A percentile compares a stretch with the other conserved stretches of the same genome.
Conservation (phyloP, 208 protist species). For the Leishmania tarentolae region DNA sequence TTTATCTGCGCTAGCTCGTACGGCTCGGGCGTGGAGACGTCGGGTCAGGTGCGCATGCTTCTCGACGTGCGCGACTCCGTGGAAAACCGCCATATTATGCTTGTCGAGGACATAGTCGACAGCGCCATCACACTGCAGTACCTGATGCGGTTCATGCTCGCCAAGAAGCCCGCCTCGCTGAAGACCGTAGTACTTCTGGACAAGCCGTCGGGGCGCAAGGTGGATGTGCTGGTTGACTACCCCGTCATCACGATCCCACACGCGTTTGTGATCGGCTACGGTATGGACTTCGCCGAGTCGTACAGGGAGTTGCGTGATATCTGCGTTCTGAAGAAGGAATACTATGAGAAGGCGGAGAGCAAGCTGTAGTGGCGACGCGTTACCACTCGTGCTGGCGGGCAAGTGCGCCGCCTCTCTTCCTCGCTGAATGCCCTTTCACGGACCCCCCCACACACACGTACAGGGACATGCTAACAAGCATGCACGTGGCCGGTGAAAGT, state of each 20-base stretch:
- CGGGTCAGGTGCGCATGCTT: constrained; percentile 86
- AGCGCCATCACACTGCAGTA: constrained; percentile 82
- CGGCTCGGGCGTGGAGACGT: constrained; percentile 39
- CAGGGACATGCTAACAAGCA: background rate
- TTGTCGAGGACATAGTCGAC: constrained; percentile 94
- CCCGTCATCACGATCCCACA: constrained; percentile 63
- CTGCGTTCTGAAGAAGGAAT: constrained; percentile 58
- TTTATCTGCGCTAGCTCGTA: constrained; percentile 90
- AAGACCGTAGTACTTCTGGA: constrained; percentile 87
- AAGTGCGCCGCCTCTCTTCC: background rate
- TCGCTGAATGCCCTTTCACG: background rate
- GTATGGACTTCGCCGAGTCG: constrained; percentile 85
- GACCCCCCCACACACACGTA: background rate
- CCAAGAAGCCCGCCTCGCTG: constrained; percentile 70
- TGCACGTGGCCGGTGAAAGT: background rate
- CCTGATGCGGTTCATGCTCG: constrained; percentile 55
- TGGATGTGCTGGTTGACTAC: constrained; percentile 67
- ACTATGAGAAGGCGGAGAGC: constrained; percentile 53
- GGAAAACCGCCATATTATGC: constrained; percentile 72
- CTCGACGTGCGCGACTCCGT: constrained; percentile 82
- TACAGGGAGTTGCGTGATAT: constrained; percentile 87
- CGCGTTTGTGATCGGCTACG: constrained; percentile 91
- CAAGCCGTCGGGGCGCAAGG: constrained; percentile 72
- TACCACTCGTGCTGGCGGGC: background rate
- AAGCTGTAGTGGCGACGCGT: constrained; percentile 25